Conservation (phyloP, 2,329 filamentous ascomycete species). For the Nemania sp. region DNA sequence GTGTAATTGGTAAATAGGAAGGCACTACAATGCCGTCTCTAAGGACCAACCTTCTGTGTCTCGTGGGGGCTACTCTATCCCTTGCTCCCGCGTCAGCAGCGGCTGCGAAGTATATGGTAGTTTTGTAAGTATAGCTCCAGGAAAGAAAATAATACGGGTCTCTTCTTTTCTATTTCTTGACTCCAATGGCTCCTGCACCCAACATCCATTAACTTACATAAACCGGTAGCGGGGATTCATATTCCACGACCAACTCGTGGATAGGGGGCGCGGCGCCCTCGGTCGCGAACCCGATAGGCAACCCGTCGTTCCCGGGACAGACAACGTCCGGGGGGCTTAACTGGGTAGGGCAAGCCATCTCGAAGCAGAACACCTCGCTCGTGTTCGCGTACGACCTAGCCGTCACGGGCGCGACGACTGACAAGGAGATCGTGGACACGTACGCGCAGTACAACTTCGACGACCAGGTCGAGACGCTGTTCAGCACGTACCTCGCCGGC, state of each 20-base stretch:
- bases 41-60: constrained; percentile 22
- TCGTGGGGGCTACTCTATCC: constrained; percentile 27
- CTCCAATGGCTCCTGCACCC: neutral
- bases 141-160: neutral
- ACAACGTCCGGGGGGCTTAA: constrained; percentile 56
- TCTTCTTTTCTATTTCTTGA: neutral
- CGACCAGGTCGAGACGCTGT: constrained; percentile 45
- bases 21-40: constrained; percentile 28
- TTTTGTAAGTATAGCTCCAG: constrained; percentile 34
- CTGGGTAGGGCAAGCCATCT: constrained; percentile 57
- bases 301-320: constrained; percentile 60
- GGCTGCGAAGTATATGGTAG: constrained; percentile 36
- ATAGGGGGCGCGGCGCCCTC: constrained; percentile 59
- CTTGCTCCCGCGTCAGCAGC: constrained; percentile 23
- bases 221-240: constrained; percentile 60
- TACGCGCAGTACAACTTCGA: constrained; percentile 45
- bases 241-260: constrained; percentile 66
- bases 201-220: constrained; percentile 45
- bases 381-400: constrained; percentile 59
- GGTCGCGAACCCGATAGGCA: constrained; percentile 65
- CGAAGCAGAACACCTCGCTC: constrained; percentile 52
- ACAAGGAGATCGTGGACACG: constrained; percentile 56
- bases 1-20: neutral
- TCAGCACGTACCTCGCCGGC: constrained; percentile 37
- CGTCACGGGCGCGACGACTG: constrained; percentile 58